A percentile compares a stretch with the other conserved stretches of the same genome.
phyloP scores from a whole-genome alignment of 2,329 filamentous ascomycete species.

The Xylaria hypoxylon region DNA sequence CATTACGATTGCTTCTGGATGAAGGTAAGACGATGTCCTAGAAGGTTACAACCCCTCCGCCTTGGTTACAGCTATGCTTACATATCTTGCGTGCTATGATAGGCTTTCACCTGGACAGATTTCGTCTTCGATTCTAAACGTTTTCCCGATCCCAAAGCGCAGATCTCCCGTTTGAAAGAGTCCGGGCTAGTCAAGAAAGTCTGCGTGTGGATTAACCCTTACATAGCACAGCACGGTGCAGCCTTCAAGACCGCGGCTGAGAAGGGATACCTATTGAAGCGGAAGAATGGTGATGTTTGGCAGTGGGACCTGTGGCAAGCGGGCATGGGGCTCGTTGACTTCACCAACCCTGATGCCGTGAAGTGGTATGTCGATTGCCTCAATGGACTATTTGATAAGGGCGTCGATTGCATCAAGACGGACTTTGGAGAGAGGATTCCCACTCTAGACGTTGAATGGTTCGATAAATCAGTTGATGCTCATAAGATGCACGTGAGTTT shows the following conservation, averaged over 20 bases:
- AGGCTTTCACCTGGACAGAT: constrained; percentile 78
- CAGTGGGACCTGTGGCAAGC: constrained; percentile 84
- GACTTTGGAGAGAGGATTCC: constrained; percentile 82
- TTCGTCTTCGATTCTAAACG: constrained; percentile 76
- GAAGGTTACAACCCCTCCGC: not conserved
- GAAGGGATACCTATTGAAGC: constrained; percentile 76
- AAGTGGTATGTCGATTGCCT: constrained; percentile 74
- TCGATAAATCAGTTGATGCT: constrained; percentile 69
- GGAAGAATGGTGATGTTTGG: constrained; percentile 76
- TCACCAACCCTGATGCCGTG: constrained; percentile 77
- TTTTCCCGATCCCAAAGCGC: constrained; percentile 75
- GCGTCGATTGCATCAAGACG: constrained; percentile 79
- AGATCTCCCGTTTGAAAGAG: constrained; percentile 73
- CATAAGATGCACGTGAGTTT: constrained; percentile 71
- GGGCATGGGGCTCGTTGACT: constrained; percentile 79
- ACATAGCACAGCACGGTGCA: constrained; percentile 76
- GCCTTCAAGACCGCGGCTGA: constrained; percentile 73
- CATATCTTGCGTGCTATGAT: not conserved
- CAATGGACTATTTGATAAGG: constrained; percentile 72
- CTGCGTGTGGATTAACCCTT: constrained; percentile 82
- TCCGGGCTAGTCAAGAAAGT: constrained; percentile 71
- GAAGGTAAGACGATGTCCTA: constrained; percentile 54
- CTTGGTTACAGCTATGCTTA: not conserved
- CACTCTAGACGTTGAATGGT: constrained; percentile 72
- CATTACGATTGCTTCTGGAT: constrained; percentile 86